Evolutionary conservation across 305 asterid species (phyloP).

Genomic region (Caryopteris hybrid): DNA sequence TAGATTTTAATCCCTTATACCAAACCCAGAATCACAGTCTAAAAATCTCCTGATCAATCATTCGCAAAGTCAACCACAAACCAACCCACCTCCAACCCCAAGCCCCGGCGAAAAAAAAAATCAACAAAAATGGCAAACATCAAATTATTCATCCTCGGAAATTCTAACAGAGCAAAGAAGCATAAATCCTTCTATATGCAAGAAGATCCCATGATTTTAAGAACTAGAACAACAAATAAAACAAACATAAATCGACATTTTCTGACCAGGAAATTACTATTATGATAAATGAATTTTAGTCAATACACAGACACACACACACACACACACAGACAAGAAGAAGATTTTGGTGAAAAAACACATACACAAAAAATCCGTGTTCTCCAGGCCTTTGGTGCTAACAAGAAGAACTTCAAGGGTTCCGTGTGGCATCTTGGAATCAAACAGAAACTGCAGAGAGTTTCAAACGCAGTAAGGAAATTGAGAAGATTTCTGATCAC

Average conservation of each 20-base stretch:
- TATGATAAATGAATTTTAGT: neutral
- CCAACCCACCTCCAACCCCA: neutral
- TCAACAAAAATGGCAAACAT: neutral
- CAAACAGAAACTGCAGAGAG: neutral
- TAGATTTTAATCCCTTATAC: neutral
- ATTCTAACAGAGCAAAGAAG: neutral
- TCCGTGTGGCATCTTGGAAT: constrained; percentile 61
- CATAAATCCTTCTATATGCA: neutral
- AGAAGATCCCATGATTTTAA: neutral
- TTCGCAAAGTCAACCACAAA: constrained; percentile 14
- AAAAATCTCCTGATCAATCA: neutral
- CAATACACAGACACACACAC: neutral
- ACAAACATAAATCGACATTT: neutral
- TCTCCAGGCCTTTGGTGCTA: constrained; percentile 76
- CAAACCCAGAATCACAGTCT: too few species aligned
- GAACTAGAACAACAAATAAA: neutral
- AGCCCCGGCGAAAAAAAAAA: neutral
- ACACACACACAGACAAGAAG: neutral
- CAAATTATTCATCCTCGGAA: neutral
- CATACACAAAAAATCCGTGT: constrained; percentile 65
- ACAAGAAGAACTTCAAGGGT: constrained; percentile 86
- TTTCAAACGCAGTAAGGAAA: neutral
- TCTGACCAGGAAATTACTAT: neutral
- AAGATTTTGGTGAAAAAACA: constrained; percentile 14
- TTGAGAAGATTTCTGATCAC: neutral